Evolutionary conservation across 2,329 filamentous ascomycete species (phyloP).

Genomic region (Pleurostoma richardsiae): DNA sequence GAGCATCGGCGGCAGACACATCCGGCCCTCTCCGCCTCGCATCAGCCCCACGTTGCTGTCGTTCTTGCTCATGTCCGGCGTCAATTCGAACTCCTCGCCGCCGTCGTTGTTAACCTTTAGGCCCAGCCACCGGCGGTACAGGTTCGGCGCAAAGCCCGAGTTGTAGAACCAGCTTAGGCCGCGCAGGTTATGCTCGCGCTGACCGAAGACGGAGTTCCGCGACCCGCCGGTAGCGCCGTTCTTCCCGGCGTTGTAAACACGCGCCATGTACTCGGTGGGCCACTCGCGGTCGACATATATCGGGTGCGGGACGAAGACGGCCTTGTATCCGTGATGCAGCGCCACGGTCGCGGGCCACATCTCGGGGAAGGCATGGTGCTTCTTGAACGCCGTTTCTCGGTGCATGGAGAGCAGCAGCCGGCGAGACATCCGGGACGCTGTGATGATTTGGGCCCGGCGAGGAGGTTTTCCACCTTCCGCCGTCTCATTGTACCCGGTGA

Average conservation of each 20-base stretch:
- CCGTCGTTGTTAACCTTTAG: constrained; percentile 74
- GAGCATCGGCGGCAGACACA: constrained; percentile 88
- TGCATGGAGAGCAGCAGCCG: constrained; percentile 84
- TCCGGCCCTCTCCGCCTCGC: constrained; percentile 70
- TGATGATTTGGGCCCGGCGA: constrained; percentile 84
- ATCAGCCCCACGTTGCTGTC: constrained; percentile 43
- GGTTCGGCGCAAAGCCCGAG: constrained; percentile 70
- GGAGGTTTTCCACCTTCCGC: constrained; percentile 54
- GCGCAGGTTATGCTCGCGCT: constrained; percentile 82
- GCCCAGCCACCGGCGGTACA: constrained; percentile 85
- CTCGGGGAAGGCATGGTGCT: constrained; percentile 89
- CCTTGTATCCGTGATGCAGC: constrained; percentile 88
- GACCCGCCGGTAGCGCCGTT: constrained; percentile 73
- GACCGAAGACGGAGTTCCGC: constrained; percentile 69
- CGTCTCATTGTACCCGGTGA: constrained; percentile 74
- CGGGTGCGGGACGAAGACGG: constrained; percentile 85
- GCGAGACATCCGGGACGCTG: constrained; percentile 76
- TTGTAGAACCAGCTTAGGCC: constrained; percentile 93
- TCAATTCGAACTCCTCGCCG: constrained; percentile 69
- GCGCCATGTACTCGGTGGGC: constrained; percentile 73
- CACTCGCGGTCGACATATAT: constrained; percentile 83
- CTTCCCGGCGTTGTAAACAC: constrained; percentile 73
- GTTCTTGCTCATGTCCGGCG: constrained; percentile 45
- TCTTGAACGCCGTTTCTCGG: constrained; percentile 76
- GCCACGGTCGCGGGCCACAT: constrained; percentile 92